Evolutionary conservation across 1,284 basidiomycete species (phyloP).

Genomic region (Exsudoporus floridanus): DNA sequence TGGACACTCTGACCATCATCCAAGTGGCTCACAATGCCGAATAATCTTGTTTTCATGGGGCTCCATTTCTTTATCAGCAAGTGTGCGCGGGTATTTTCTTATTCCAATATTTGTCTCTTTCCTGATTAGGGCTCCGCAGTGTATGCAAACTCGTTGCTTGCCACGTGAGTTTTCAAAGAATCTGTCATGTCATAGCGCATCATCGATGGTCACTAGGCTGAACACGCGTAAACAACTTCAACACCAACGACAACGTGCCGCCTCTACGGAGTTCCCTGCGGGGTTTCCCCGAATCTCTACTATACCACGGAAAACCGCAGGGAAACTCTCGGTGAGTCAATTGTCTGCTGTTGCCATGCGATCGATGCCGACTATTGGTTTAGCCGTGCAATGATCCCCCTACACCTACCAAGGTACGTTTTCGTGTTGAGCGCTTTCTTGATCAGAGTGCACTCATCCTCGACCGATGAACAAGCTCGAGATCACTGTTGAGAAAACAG

Average conservation of each 20-base stretch:
- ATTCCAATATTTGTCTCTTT: neutral
- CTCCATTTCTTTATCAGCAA: conserved; percentile 53
- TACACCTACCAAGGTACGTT: conserved; percentile 20
- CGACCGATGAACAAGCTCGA: conserved; percentile 20
- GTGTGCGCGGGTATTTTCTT: conserved; percentile 31
- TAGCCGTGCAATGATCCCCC: conserved; percentile 10
- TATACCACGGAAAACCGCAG: conserved; percentile 11
- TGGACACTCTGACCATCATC: conserved; percentile 23
- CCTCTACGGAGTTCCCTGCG: conserved; percentile 34
- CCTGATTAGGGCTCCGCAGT: conserved; percentile 15
- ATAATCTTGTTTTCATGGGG: conserved; percentile 51
- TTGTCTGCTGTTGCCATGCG: neutral
- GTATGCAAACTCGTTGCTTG: conserved; percentile 37
- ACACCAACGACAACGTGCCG: conserved; percentile 28
- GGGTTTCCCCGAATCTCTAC: conserved; percentile 31
- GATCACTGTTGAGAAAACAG: conserved; percentile 31
- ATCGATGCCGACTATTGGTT: neutral
- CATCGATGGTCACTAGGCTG: conserved; percentile 15
- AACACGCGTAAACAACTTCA: conserved; percentile 33
- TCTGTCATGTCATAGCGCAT: neutral
- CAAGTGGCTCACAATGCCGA: conserved; percentile 50
- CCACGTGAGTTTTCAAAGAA: conserved; percentile 27
- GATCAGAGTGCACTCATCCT: neutral
- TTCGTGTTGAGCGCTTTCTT: neutral
- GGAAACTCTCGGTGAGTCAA: conserved; percentile 15